Evolutionary conservation across 208 protist species (phyloP).

Genomic region (Crithidia bombi): DNA sequence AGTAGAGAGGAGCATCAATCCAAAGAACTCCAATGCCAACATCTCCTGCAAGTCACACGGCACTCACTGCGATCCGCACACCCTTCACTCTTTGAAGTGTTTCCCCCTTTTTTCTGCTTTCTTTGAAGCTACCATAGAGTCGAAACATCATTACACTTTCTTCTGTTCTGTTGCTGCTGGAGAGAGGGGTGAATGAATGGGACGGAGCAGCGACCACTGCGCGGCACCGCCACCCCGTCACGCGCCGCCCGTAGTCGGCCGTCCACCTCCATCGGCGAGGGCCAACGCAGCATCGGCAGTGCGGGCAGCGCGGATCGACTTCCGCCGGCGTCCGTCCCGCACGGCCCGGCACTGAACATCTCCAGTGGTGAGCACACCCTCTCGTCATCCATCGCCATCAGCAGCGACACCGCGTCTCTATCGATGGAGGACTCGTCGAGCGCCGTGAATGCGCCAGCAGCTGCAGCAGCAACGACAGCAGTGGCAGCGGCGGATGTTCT

Average conservation of each 20-base stretch:
- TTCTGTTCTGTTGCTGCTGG: background rate
- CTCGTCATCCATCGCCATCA: conserved; percentile 27
- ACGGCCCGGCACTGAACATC: conserved; percentile 2
- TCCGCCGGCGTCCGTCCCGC: background rate
- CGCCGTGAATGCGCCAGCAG: background rate
- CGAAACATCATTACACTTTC: too few species aligned
- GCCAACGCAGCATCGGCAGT: background rate
- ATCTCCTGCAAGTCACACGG: too few species aligned
- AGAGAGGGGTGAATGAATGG: conserved; percentile 11
- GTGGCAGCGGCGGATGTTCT: background rate
- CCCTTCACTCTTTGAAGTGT: too few species aligned
- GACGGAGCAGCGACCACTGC: background rate
- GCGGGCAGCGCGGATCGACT: background rate
- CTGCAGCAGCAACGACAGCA: background rate
- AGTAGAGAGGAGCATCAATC: too few species aligned
- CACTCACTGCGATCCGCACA: too few species aligned
- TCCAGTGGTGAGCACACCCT: conserved; percentile 10
- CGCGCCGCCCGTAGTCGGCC: background rate
- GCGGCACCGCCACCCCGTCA: background rate
- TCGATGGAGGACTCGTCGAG: conserved; percentile 7
- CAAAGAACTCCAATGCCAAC: too few species aligned
- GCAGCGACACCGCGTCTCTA: conserved; percentile 24
- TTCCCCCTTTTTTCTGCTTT: too few species aligned
- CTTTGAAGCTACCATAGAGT: too few species aligned
- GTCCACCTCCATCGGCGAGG: background rate